phyloP scores from a whole-genome alignment of 306 rosid species.

The Lupinus albus region DNA sequence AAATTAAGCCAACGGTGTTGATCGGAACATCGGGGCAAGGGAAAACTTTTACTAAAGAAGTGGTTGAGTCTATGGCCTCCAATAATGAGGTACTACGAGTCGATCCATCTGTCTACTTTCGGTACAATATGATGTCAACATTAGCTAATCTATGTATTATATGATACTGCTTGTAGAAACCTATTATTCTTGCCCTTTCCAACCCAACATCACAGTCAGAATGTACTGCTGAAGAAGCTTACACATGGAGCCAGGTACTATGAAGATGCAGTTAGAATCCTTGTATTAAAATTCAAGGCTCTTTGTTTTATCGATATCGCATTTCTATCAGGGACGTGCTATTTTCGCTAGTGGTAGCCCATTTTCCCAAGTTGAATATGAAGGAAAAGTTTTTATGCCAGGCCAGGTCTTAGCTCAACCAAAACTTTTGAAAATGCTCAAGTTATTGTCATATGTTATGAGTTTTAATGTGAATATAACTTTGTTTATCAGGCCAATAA shows the following conservation, averaged over 20 bases:
- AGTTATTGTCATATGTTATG: slow-evolving; percentile 1
- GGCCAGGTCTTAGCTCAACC: slow-evolving; percentile 69
- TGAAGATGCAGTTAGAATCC: slow-evolving; percentile 11
- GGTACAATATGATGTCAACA: slow-evolving; percentile 1
- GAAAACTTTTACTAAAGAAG: slow-evolving; percentile 70
- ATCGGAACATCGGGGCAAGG: slow-evolving; percentile 95
- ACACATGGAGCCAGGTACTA: slow-evolving; percentile 50
- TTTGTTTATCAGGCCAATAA: slow-evolving; percentile 72
- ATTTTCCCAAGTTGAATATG: slow-evolving; percentile 75
- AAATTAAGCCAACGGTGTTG: slow-evolving; percentile 84
- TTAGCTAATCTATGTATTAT: slow-evolving; percentile 31
- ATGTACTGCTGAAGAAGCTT: slow-evolving; percentile 62
- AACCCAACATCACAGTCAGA: slow-evolving; percentile 59
- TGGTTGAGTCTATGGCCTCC: slow-evolving; percentile 78
- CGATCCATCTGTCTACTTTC: neutral
- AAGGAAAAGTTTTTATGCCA: slow-evolving; percentile 71
- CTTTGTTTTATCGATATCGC: neutral
- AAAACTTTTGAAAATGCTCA: slow-evolving; percentile 17
- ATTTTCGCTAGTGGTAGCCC: slow-evolving; percentile 94
- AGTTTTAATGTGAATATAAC: slow-evolving; percentile 29
- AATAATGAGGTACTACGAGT: slow-evolving; percentile 68
- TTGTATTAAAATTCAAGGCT: neutral
- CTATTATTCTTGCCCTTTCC: slow-evolving; percentile 52
- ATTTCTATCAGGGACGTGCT: slow-evolving; percentile 70
- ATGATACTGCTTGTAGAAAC: slow-evolving; percentile 41